These are phyloP conservation scores for Flueggea neowawraea DNA, from an alignment of 441 rosid species.

Conservation along the genomic window DNA sequence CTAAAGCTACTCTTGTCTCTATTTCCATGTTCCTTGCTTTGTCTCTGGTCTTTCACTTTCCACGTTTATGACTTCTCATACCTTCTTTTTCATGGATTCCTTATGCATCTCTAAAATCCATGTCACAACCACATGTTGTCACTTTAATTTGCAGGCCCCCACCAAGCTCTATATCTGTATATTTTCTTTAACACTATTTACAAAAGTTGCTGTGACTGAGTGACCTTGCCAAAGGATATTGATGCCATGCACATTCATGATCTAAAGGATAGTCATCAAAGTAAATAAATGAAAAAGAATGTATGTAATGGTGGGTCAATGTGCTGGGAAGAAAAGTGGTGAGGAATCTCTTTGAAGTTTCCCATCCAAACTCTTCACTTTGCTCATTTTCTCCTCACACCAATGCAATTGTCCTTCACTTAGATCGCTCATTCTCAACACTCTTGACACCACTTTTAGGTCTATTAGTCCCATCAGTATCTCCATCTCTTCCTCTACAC, in stretches of 20 bases:
- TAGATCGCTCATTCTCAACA: constrained; percentile 64
- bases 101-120: constrained; percentile 19
- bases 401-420: constrained; percentile 81
- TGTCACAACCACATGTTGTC: constrained; percentile 36
- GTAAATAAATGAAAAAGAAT: constrained; percentile 1
- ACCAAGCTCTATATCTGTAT: background rate
- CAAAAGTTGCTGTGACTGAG: too few relatives aligned
- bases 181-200: background rate
- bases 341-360: constrained; percentile 86
- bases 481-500: constrained; percentile 78
- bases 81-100: constrained; percentile 24
- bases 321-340: constrained; percentile 91
- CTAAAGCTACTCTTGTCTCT: constrained; percentile 44
- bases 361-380: constrained; percentile 63
- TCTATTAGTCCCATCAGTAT: constrained; percentile 86
- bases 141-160: constrained; percentile 36
- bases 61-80: constrained; percentile 15
- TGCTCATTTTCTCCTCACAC: constrained; percentile 98
- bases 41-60: constrained; percentile 37
- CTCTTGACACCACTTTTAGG: constrained; percentile 87
- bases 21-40: constrained; percentile 50
- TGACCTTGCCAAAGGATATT: constrained; percentile 26
- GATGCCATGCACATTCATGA: constrained; percentile 32
- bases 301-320: constrained; percentile 38
- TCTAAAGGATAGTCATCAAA: constrained; percentile 46